Conservation (phyloP, 2,329 filamentous ascomycete species). For the Epicoccum sorghinum region DNA sequence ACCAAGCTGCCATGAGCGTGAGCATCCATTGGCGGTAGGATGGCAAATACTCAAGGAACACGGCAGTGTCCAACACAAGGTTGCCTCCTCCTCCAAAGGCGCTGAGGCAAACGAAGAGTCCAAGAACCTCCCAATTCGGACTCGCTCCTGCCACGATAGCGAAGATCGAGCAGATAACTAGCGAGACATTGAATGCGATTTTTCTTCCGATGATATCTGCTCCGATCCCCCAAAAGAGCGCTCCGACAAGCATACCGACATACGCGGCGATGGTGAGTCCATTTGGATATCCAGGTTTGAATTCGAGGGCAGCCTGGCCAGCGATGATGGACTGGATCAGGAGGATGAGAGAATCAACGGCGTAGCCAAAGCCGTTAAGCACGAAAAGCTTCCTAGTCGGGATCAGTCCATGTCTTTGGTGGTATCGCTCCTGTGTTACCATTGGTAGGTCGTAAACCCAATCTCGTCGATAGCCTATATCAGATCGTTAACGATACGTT, state of each 20-base stretch:
- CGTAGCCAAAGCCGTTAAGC: constrained; percentile 67
- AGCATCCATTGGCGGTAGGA: constrained; percentile 68
- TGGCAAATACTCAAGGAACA: constrained; percentile 64
- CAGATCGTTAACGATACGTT: not conserved
- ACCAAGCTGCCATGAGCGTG: constrained; percentile 66
- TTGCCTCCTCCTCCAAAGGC: constrained; percentile 71
- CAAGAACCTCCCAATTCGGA: constrained; percentile 70
- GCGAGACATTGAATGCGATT: constrained; percentile 71
- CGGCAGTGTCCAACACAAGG: constrained; percentile 66
- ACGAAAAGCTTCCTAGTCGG: constrained; percentile 57
- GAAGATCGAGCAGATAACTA: constrained; percentile 67
- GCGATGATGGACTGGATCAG: constrained; percentile 70
- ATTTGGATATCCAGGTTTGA: constrained; percentile 60
- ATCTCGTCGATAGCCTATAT: constrained; percentile 58
- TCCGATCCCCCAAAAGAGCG: constrained; percentile 71
- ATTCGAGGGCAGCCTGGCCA: constrained; percentile 63
- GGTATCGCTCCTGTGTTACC: constrained; percentile 35
- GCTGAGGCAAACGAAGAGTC: constrained; percentile 66
- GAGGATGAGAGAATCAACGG: constrained; percentile 62
- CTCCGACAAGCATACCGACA: constrained; percentile 61
- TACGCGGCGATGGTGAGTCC: constrained; percentile 69
- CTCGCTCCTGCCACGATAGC: constrained; percentile 69
- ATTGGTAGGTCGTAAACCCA: constrained; percentile 61
- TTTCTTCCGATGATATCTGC: constrained; percentile 72
- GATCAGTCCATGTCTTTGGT: not conserved